Conservation (phyloP, 306 rosid genomes). For the Sechiopsis laciniata region DNA sequence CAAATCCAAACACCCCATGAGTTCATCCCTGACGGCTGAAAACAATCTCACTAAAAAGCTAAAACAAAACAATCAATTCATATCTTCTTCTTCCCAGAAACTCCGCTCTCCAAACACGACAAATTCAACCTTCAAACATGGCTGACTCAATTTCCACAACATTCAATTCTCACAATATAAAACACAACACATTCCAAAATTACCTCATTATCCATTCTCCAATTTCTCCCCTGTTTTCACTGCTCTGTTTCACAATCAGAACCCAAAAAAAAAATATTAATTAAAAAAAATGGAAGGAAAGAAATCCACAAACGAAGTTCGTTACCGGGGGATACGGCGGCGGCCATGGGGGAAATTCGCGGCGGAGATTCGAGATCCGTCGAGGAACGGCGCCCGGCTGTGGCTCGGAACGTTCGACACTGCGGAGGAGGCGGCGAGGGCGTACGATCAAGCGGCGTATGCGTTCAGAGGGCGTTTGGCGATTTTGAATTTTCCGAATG, state of each 20-base stretch:
- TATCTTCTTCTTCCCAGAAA: constrained; percentile 3
- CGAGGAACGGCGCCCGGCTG: no score
- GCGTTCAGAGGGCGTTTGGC: constrained; percentile 74
- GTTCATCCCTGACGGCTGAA: constrained; percentile 7
- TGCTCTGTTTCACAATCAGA: constrained; percentile 2
- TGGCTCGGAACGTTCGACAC: no score
- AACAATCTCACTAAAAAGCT: neutral
- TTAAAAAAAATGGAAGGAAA: neutral
- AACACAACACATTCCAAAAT: neutral
- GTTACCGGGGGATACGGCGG: constrained; percentile 45
- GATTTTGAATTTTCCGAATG: constrained; percentile 81
- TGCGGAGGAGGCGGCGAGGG: constrained; percentile 62
- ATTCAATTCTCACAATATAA: neutral
- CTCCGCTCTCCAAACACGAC: neutral
- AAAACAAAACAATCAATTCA: neutral
- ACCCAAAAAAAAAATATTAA: neutral
- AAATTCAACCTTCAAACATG: constrained; percentile 21
- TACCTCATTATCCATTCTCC: neutral
- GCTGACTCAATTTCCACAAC: constrained; percentile 13
- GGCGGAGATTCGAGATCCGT: no score
- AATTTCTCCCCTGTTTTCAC: neutral
- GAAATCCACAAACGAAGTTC: no score
- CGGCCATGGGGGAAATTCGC: no score
- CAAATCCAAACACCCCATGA: no score
- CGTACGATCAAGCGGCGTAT: constrained; percentile 85